Evolutionary conservation across 495 filamentous ascomycete species (phyloP).

Genomic region (Stereocaulon alpinum): DNA sequence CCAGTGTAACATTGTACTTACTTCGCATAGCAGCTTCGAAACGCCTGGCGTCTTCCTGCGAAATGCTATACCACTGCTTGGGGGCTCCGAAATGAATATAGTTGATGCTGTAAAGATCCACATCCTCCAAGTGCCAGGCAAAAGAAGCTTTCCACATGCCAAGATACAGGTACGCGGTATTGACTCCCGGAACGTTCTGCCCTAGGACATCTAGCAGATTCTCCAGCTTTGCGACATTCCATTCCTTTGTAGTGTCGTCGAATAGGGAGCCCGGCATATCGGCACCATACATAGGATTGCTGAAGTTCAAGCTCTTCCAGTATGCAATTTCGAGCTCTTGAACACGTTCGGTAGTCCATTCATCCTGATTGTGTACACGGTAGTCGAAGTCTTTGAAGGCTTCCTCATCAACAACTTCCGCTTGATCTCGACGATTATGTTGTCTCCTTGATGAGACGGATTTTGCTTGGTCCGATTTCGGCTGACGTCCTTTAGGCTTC

Average conservation of each 20-base stretch:
- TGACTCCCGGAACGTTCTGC: conserved; percentile 91
- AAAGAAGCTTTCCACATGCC: conserved; percentile 99
- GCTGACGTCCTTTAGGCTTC: conserved; percentile 43
- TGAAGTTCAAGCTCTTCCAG: conserved; percentile 93
- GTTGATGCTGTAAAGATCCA: conserved; percentile 98
- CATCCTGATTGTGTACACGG: conserved; percentile 64
- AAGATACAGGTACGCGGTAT: conserved; percentile 95
- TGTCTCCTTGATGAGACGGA: conserved; percentile 62
- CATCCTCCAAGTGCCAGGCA: conserved; percentile 97
- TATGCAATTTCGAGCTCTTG: conserved; percentile 88
- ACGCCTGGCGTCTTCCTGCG: conserved; percentile 83
- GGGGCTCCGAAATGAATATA: conserved; percentile 98
- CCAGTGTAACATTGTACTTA: conserved; percentile 21
- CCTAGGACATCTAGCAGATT: conserved; percentile 92
- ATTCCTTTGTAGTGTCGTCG: conserved; percentile 68
- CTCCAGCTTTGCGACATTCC: conserved; percentile 91
- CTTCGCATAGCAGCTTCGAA: conserved; percentile 95
- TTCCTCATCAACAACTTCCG: conserved; percentile 67
- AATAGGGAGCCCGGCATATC: conserved; percentile 97
- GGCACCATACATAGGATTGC: conserved; percentile 87
- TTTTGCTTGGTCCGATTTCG: conserved; percentile 33
- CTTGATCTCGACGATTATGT: conserved; percentile 64
- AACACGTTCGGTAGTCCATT: conserved; percentile 83
- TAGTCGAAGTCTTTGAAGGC: conserved; percentile 87
- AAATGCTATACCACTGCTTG: conserved; percentile 99